Percentiles rank a stretch among this genome's conserved stretches.
Conservation (phyloP, 2,329 filamentous ascomycete genomes). For the Pestalotiopsis sp. region DNA sequence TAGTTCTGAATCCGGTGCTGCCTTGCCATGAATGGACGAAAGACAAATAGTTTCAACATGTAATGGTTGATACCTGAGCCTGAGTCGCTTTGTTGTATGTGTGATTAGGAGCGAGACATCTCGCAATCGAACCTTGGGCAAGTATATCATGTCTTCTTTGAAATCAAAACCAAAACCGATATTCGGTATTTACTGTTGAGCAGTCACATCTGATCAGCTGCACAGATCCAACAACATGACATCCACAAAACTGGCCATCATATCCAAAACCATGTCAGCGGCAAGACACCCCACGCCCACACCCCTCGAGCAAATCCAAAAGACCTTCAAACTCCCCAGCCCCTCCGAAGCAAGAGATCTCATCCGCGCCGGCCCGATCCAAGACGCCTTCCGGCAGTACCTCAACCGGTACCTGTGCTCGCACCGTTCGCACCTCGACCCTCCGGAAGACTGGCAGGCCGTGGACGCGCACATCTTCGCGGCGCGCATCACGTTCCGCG, state of each 20-base stretch:
- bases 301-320: not conserved
- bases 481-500: not conserved
- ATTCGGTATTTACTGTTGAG: not conserved
- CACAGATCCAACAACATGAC: not conserved
- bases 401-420: not conserved
- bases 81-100: not conserved
- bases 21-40: not conserved
- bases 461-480: constrained; percentile 3
- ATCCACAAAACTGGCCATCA: not conserved
- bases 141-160: not conserved
- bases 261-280: not conserved
- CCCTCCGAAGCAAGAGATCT: not conserved
- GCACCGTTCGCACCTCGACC: not conserved
- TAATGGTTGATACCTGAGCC: not conserved
- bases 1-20: not conserved
- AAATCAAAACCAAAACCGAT: not conserved
- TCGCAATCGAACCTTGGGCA: not conserved
- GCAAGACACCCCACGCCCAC: not conserved
- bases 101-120: not conserved
- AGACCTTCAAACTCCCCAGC: not conserved
- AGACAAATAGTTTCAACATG: not conserved
- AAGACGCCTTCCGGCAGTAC: constrained; percentile 3
- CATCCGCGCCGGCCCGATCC: not conserved
- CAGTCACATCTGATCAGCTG: not conserved
- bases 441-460: not conserved